Evolutionary conservation across 768 basidiomycete species (phyloP), one percentile per base, ranked within the genome.

Genomic region (Thelephora ganbajun): DNA sequence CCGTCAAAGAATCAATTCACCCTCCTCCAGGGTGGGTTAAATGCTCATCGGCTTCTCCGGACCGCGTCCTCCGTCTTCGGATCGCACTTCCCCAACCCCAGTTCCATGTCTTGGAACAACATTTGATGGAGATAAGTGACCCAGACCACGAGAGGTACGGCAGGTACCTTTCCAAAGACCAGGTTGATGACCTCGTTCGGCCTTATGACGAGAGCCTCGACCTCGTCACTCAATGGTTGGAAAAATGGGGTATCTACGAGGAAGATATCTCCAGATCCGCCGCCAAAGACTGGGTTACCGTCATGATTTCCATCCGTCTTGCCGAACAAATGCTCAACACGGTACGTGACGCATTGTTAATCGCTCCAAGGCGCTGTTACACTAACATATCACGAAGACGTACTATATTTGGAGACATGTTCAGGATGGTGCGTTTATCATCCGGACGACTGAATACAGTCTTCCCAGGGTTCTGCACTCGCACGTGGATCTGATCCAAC

Each of bases 321-420:
- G 83, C 77, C 0, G 83, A 87, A 60, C 63, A 73, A 53, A 79
- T 87, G 74, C 69, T 87, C n/a, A 65, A 76, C 55, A 80, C 84
- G 42, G 81, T 82, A 54, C 55, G 73, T 36, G 30, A 41, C 30
- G 43, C 19, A 0, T 2, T n/a, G 2, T 22, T 26, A n/a, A n/a
- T n/a, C n/a, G 9, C 2, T n/a, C 34, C 22, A 6, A 33, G 13
- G 7, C 2, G 9, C 14, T 19, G 12, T 39, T 33, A n/a, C n/a
- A n/a, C n/a, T n/a, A n/a, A n/a, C n/a, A n/a, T n/a, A n/a, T n/a
- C n/a, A n/a, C n/a, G n/a, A n/a, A n/a, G n/a, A n/a, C n/a, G n/a
- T n/a, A n/a, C n/a, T n/a, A n/a, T n/a, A n/a, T n/a, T n/a, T n/a
- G n/a, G n/a, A n/a, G n/a, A n/a, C n/a, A n/a, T n/a, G n/a, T n/a